Conservation (phyloP, 805 yeast genomes). For the Hanseniaspora hatyaiensis region DNA sequence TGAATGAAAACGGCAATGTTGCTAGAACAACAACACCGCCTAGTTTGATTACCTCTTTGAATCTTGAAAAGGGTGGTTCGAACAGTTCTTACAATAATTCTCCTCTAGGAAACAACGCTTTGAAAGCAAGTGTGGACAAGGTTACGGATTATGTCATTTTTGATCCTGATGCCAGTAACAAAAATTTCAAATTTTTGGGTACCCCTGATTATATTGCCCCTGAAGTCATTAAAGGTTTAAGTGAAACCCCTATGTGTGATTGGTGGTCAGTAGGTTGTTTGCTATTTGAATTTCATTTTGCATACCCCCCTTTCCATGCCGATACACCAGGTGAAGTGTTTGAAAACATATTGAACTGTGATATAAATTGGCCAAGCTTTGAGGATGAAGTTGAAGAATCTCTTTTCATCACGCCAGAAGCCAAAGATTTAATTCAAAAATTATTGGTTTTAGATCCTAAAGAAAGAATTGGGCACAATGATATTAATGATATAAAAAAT, state of each 20-base stretch:
- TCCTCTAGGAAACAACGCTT: not conserved
- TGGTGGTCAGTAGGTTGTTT: slow-evolving; percentile 99
- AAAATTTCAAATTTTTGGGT: slow-evolving; percentile 68
- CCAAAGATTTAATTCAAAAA: slow-evolving; percentile 58
- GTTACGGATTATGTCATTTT: slow-evolving; percentile 47
- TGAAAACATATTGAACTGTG: slow-evolving; percentile 60
- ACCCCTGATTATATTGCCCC: slow-evolving; percentile 98
- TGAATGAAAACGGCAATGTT: not conserved
- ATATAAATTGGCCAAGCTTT: slow-evolving; percentile 74
- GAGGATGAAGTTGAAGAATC: slow-evolving; percentile 40
- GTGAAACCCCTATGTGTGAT: slow-evolving; percentile 56
- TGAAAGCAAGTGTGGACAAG: slow-evolving; percentile 9
- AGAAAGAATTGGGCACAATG: slow-evolving; percentile 63
- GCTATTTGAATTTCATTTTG: slow-evolving; percentile 79
- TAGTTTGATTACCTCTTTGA: slow-evolving; percentile 13
- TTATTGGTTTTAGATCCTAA: slow-evolving; percentile 54
- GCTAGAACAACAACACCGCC: slow-evolving; percentile 15
- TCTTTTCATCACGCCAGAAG: slow-evolving; percentile 47
- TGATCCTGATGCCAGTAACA: slow-evolving; percentile 50
- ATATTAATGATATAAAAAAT: slow-evolving; percentile 62
- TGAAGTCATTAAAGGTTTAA: slow-evolving; percentile 76
- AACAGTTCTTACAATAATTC: slow-evolving; percentile 18
- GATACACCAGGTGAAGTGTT: slow-evolving; percentile 69
- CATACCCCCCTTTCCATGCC: slow-evolving; percentile 91
- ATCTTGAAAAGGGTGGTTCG: slow-evolving; percentile 32